Base-by-base conservation (phyloP, 768 basidiomycete species). In the Austroboletus eburneus region DNA sequence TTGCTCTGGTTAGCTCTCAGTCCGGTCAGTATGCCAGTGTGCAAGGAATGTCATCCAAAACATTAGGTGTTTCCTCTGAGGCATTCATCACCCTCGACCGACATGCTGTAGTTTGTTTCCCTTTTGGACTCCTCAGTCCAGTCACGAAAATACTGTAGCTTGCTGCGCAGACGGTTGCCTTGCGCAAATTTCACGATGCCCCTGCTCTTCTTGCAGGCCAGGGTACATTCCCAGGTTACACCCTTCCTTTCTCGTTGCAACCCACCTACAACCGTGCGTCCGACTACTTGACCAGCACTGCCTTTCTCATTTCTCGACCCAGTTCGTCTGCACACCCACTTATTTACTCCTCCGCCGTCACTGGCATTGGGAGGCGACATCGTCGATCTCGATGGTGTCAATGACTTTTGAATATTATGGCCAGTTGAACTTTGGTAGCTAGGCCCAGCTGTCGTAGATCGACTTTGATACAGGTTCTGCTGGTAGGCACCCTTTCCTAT, bases 381-480 rank as follows among this genome's bases (percentile, higher is more conserved):
- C 20, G 24, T 43, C 13, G 39, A 61, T 49, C 56, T 72, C 2
- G 59, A 64, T 18, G 68, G 65, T 16, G 47, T 48, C 22, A 51
- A 72, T 35, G 77, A 80, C 47, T n/a, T 49, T 75, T 23, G 61
- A 75, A 44, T 82, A 81, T 57, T 79, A 74, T 44, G 62, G 64
- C 18, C 27, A 34, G 5, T 43, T 83, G 39, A 29, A 52, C 5
- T 69, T 87, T 42, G 86, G 85, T 9, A 79, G 79, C 16, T 76
- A 76, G 1, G 53, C 66, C 1, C 82, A 85, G 59, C 43, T 51
- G 18, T 55, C 86, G 16, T 68, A 72, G 3, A 72, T 86, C 27
- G 77, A 83, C 60, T 67, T 86, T 52, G 85, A 87, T 61, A 86
- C 85, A 3, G 82, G 85, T 41, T 81, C 79, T 7, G 54, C 59